Conservation (phyloP, 495 filamentous ascomycete genomes). For the Entonaema liquescens region DNA sequence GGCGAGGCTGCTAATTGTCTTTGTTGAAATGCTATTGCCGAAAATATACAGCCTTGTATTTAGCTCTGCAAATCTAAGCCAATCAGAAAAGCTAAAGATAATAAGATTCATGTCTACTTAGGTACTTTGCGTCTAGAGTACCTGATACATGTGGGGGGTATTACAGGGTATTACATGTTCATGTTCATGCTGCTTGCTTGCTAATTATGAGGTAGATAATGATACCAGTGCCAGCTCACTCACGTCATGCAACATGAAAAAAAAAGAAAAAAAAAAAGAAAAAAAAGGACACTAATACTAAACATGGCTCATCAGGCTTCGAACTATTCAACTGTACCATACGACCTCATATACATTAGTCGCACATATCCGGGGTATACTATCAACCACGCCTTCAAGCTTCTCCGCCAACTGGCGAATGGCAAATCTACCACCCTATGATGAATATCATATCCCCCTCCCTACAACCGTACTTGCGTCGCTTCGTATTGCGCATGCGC, state of each 20-base stretch:
- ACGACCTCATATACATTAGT: slow-evolving; percentile 54
- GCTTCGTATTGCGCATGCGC: slow-evolving; percentile 37
- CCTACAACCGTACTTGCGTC: slow-evolving; percentile 22
- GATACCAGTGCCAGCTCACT: slow-evolving; percentile 7
- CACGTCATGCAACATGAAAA: background rate
- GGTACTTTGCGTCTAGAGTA: background rate
- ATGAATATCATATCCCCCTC: slow-evolving; percentile 20
- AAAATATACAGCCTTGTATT: slow-evolving; percentile 34
- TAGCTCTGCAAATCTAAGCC: slow-evolving; percentile 4
- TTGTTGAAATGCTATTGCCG: slow-evolving; percentile 28
- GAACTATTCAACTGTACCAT: slow-evolving; percentile 45
- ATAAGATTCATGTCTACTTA: background rate
- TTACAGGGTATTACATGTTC: too few relatives aligned
- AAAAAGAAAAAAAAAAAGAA: background rate
- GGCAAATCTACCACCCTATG: slow-evolving; percentile 25
- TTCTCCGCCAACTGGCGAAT: slow-evolving; percentile 29
- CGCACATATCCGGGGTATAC: slow-evolving; percentile 45
- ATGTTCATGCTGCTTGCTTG: background rate
- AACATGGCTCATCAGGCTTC: slow-evolving; percentile 13
- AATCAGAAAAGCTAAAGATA: slow-evolving; percentile 20
- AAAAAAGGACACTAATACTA: background rate
- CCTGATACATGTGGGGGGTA: slow-evolving; percentile 1
- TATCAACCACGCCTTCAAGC: slow-evolving; percentile 35
- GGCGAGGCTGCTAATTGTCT: slow-evolving; percentile 23
- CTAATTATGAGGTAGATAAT: too few relatives aligned